Evolutionary conservation across 208 protist species (phyloP), one percentile per base, ranked within the genome.

Genomic region (Porcisia deanei): DNA sequence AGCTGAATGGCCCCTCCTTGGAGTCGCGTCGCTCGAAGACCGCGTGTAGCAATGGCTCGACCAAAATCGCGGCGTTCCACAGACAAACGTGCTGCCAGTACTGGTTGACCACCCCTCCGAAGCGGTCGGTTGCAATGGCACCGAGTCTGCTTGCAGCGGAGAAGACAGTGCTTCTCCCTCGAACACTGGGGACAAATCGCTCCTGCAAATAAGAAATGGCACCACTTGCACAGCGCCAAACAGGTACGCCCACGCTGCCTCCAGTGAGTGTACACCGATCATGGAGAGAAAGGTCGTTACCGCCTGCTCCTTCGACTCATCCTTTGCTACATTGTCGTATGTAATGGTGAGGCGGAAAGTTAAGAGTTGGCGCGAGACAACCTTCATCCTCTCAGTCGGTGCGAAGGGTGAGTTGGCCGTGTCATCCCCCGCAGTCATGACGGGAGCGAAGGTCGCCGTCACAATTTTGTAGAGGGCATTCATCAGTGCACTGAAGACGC

Each of bases 331-430:
- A 58, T 88, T 87, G 52, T 74, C 73, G 53, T 83, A 85, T 10
- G 77, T 75, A 45, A 88, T 76, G 49, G 80, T 81, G 45, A 91
- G 82, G 25, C 77, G 69, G 67, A 88, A 87, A 25, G 76, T 73
- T n/a, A 91, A 60, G 1, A 80, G 60, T 74, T 91, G 84, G 39
- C 84, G 77, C 41, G 84, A 84, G 39, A 87, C 53, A 49, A 91
- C 66, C 25, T 79, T 71, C 60, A 85, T 67, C 52, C 61, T 75
- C 30, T 75, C 39, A 8, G 41, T 4, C 41, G 54, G 57, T 25
- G 43, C 55, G 10, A 25, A 57, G 18, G 22, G 45, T 57, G 41
- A 52, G 12, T 43, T 39, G 25, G 25, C n/a, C 8, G 47, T 43
- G 37, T 16, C 57, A 34, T 57, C 55, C 53, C 45, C 54, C 37